Evolutionary conservation across 2,329 filamentous ascomycete species (phyloP).

Genomic region (Stagonosporopsis rhizophila): DNA sequence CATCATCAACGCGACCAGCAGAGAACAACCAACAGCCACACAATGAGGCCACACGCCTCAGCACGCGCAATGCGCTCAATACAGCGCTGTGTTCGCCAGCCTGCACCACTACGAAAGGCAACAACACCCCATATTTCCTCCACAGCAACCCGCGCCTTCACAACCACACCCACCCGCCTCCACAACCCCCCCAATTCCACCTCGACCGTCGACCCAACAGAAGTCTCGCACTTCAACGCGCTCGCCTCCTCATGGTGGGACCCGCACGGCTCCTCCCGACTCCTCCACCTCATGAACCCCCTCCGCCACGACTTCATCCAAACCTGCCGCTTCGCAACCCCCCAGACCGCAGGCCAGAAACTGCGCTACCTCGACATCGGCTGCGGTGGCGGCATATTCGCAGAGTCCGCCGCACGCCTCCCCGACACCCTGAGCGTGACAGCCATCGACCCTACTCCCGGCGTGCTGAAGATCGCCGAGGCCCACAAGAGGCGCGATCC

Average conservation of each 20-base stretch:
- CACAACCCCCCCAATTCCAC: slow-evolving; percentile 24
- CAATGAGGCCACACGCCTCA: slow-evolving; percentile 23
- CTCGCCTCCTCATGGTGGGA: slow-evolving; percentile 98
- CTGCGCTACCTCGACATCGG: slow-evolving; percentile 87
- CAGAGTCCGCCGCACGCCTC: slow-evolving; percentile 80
- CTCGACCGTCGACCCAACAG: slow-evolving; percentile 73
- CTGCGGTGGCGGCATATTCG: slow-evolving; percentile 96
- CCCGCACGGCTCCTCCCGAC: slow-evolving; percentile 86
- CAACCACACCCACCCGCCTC: slow-evolving; percentile 21
- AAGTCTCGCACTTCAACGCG: slow-evolving; percentile 92
- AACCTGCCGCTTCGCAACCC: slow-evolving; percentile 24
- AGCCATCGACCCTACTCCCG: slow-evolving; percentile 78
- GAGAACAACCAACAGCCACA: background rate
- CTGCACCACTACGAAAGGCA: background rate
- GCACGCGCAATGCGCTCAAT: slow-evolving; percentile 21
- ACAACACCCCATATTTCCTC: background rate
- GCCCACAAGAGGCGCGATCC: slow-evolving; percentile 80
- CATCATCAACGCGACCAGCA: background rate
- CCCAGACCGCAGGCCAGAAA: slow-evolving; percentile 36
- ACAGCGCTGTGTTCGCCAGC: slow-evolving; percentile 1
- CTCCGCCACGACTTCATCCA: slow-evolving; percentile 75
- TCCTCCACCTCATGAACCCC: slow-evolving; percentile 98
- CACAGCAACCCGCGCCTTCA: slow-evolving; percentile 23
- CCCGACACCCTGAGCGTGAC: slow-evolving; percentile 69
- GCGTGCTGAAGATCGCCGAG: slow-evolving; percentile 76